Evolutionary conservation across 2,329 filamentous ascomycete genomes (phyloP).

Genomic region (Fusarium sublunatum): DNA sequence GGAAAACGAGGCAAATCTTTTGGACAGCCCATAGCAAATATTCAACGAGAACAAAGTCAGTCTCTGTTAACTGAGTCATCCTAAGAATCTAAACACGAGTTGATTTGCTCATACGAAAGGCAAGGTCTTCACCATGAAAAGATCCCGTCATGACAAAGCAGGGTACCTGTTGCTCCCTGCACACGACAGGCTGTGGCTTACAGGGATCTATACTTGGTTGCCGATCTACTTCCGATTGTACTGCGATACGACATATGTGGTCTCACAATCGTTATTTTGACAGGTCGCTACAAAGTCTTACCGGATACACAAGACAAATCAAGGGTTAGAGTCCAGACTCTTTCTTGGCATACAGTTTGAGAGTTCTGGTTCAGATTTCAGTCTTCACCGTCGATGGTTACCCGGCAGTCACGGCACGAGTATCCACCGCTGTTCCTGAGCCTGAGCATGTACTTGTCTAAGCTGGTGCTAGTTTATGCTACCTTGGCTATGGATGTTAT

Average conservation of each 20-base stretch:
- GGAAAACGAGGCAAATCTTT: no score
- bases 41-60: no score
- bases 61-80: no score
- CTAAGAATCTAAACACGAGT: no score
- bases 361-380: not conserved
- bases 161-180: no score
- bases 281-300: not conserved
- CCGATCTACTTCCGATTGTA: not conserved
- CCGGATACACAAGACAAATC: not conserved
- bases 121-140: no score
- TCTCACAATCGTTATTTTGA: not conserved
- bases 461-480: not conserved
- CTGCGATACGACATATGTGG: not conserved
- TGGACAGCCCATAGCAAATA: no score
- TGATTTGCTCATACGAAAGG: no score
- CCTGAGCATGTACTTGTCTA: not conserved
- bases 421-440: not conserved
- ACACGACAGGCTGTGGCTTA: no score
- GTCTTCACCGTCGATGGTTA: not conserved
- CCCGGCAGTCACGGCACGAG: not conserved
- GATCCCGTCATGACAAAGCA: no score
- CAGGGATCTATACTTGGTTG: not conserved
- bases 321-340: not conserved
- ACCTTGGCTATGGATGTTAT: no score
- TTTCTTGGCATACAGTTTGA: not conserved